Evolutionary conservation across 1,139 yeast species (phyloP), one percentile per base, ranked within the genome.

Genomic region (Scheffersomyces segobiensis): DNA sequence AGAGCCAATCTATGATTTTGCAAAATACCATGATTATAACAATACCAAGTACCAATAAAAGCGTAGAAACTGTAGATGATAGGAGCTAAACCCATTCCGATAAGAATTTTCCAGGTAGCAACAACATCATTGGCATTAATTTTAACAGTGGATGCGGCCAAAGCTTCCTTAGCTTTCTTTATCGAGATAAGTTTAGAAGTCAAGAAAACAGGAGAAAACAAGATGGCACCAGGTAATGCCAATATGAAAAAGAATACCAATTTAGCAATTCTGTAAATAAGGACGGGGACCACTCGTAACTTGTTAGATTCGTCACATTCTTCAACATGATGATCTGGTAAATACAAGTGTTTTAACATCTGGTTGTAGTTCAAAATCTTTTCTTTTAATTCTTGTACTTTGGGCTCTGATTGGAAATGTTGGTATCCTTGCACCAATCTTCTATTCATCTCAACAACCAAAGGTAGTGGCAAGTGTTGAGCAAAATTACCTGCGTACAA

Each of bases 61-160:
- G 98, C 93, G 73, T 95, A 95, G 60, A 89, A 80, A 53, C 87
- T 85, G 75, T 93, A 95, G 48, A 95, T 78, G 49, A 92, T 72
- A 1, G 99, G 99, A 0, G 98, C 96, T 59, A 91, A 78, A 7
- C 95, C 97, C 85, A 95, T 83, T 48, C 95, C 87, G 52, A 95
- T 93, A 63, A 95, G 80, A 52, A 95, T 87, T 73, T 95, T 95
- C 99, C 99, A 80, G 3, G 83, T 77, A 12, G 82, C 80, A 53
- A 80, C 64, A 18, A 80, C 84, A 66, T 80, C 84, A 22, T 71
- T 76, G 19, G 83, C 84, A 61, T 77, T 76, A 58, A 80, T 74
- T 59, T 80, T 80, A 17, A 80, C 84, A 20, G 75, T 73, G 12
- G 81, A 77, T 5, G 73, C 75, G 3, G 78, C 81, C 57, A 80